A percentile compares a stretch with the other conserved stretches of the same genome.
Conservation (phyloP, 768 basidiomycete species). For the Cubamyces sp. region DNA sequence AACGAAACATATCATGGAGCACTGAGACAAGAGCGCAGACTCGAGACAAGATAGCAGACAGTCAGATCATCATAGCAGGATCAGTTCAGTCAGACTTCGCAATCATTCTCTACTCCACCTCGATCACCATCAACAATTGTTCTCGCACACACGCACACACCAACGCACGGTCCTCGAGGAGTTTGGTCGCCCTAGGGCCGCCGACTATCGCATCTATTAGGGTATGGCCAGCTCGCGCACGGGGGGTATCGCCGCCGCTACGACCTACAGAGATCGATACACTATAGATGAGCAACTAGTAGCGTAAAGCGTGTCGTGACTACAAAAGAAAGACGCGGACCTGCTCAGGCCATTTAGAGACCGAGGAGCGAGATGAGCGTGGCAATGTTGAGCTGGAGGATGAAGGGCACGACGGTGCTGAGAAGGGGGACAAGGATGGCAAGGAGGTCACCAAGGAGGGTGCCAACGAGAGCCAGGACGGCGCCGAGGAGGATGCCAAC, state of each 20-base stretch:
- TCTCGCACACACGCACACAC: too few relatives aligned
- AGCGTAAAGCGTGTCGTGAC: not conserved
- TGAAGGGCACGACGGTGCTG: constrained; percentile 23
- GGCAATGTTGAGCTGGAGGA: constrained; percentile 31
- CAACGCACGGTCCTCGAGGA: too few relatives aligned
- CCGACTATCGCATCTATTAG: constrained; percentile 1
- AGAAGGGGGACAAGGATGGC: constrained; percentile 31
- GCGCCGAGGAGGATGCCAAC: constrained; percentile 30
- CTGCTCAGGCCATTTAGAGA: constrained; percentile 22
- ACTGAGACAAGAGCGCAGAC: too few relatives aligned
- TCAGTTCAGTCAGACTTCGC: not conserved
- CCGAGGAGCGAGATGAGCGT: constrained; percentile 32
- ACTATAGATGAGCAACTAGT: constrained; percentile 2
- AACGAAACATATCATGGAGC: not conserved
- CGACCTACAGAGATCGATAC: constrained; percentile 13
- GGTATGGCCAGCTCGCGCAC: constrained; percentile 15
- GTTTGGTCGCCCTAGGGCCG: too few relatives aligned
- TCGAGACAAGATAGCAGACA: too few relatives aligned
- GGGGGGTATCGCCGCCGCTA: constrained; percentile 16
- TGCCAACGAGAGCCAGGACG: constrained; percentile 29
- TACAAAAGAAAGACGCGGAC: constrained; percentile 1
- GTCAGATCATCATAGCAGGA: not conserved
- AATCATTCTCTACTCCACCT: too few relatives aligned
- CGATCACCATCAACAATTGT: too few relatives aligned
- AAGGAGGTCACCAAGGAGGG: constrained; percentile 32